Evolutionary conservation across 2,329 filamentous ascomycete genomes (phyloP).

Genomic region (Akanthomyces lecanii): DNA sequence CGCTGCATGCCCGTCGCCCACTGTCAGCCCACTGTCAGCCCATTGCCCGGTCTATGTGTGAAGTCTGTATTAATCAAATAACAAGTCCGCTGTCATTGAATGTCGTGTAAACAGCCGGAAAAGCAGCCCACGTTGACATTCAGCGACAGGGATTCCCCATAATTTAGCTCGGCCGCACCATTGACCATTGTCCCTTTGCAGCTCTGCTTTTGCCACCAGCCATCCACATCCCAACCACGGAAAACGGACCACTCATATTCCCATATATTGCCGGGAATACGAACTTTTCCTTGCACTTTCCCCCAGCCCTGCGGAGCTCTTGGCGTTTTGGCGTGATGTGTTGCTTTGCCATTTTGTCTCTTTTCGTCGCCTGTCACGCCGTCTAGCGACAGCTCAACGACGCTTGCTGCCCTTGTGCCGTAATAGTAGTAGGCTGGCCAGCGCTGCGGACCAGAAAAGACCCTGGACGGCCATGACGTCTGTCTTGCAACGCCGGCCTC

Average conservation of each 20-base stretch:
- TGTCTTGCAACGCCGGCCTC: conserved; percentile 8
- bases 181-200: too few relatives aligned
- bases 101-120: too few relatives aligned
- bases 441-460: not conserved
- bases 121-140: not conserved
- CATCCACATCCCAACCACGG: not conserved
- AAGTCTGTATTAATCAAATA: too few relatives aligned
- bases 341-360: not conserved
- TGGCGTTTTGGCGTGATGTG: conserved; percentile 4
- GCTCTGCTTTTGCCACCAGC: too few relatives aligned
- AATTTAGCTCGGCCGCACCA: too few relatives aligned
- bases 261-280: conserved; percentile 14
- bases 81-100: too few relatives aligned
- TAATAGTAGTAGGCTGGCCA: not conserved
- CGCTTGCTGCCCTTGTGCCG: not conserved
- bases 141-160: too few relatives aligned
- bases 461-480: conserved; percentile 12
- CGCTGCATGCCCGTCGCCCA: not conserved
- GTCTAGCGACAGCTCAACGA: not conserved
- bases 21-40: not conserved
- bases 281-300: not conserved
- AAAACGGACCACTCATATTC: not conserved
- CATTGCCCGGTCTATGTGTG: too few relatives aligned
- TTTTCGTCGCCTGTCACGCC: not conserved
- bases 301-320: conserved; percentile 11